These are phyloP conservation scores for Eremothecium sinecaudum DNA, from an alignment of 1,139 yeast species.

Conservation along the genomic window DNA sequence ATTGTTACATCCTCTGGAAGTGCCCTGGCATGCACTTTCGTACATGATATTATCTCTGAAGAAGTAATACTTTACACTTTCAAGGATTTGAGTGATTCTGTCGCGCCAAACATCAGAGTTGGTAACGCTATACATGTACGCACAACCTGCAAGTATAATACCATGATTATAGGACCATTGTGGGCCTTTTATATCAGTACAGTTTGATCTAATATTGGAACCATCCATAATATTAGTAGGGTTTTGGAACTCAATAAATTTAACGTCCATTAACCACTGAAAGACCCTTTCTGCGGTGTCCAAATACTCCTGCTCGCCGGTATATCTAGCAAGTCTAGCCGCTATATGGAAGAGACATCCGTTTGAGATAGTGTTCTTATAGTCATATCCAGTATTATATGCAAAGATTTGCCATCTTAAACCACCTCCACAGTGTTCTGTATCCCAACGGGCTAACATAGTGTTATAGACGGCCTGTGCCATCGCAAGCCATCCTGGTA, in stretches of 20 bases:
- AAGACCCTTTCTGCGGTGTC: slow-evolving; percentile 75
- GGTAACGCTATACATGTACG: slow-evolving; percentile 56
- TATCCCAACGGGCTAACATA: slow-evolving; percentile 86
- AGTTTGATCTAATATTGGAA: slow-evolving; percentile 42
- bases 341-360: slow-evolving; percentile 86
- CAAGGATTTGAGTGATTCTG: slow-evolving; percentile 45
- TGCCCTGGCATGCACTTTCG: slow-evolving; percentile 73
- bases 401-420: slow-evolving; percentile 93
- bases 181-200: slow-evolving; percentile 39
- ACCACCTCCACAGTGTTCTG: slow-evolving; percentile 68
- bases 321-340: slow-evolving; percentile 77
- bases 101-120: slow-evolving; percentile 58
- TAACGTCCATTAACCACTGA: slow-evolving; percentile 68
- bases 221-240: slow-evolving; percentile 52
- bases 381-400: slow-evolving; percentile 90
- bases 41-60: slow-evolving; percentile 49
- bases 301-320: slow-evolving; percentile 60
- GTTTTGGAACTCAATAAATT: slow-evolving; percentile 42
- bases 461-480: slow-evolving; percentile 82
- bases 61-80: slow-evolving; percentile 53
- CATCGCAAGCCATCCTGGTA: slow-evolving; percentile 58
- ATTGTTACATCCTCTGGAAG: slow-evolving; percentile 54
- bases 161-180: slow-evolving; percentile 64
- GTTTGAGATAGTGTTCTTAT: slow-evolving; percentile 82
- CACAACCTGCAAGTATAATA: slow-evolving; percentile 48